Percentiles rank a stretch among this genome's conserved stretches.
Conservation (phyloP, 331 rosid genomes). For the Dryas integrifolia region DNA sequence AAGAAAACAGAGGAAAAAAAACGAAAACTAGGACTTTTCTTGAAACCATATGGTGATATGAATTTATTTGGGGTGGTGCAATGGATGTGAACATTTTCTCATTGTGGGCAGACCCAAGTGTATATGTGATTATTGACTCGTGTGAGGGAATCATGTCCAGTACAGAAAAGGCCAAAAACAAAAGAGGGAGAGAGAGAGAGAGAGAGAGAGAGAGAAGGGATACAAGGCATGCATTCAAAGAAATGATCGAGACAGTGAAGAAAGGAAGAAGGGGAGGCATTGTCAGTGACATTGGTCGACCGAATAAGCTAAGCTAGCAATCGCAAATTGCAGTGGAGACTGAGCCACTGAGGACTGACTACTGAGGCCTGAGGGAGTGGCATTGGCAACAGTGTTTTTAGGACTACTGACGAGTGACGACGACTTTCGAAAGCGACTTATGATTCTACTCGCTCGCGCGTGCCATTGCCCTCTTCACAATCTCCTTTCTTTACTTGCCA, state of each 20-base stretch:
- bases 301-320: conserved; percentile 21
- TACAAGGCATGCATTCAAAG: neutral
- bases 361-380: too few relatives aligned
- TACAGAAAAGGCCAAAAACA: conserved; percentile 15
- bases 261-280: neutral
- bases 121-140: neutral
- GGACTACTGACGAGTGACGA: too few relatives aligned
- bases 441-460: conserved; percentile 22
- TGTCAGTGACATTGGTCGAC: conserved; percentile 44
- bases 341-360: conserved; percentile 6
- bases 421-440: conserved; percentile 28
- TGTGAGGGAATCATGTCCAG: conserved; percentile 22
- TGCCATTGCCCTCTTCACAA: too few relatives aligned
- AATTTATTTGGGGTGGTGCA: neutral
- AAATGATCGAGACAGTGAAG: neutral
- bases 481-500: too few relatives aligned
- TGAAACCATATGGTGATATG: too few relatives aligned
- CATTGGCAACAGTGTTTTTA: too few relatives aligned
- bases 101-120: neutral
- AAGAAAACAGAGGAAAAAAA: too few relatives aligned
- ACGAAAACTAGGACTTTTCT: too few relatives aligned
- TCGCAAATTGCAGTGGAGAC: neutral
- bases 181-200: conserved; percentile 7
- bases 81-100: neutral
- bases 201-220: neutral